Evolutionary conservation across 805 yeast genomes (phyloP).

Genomic region (Yamadazyma kitorensis): DNA sequence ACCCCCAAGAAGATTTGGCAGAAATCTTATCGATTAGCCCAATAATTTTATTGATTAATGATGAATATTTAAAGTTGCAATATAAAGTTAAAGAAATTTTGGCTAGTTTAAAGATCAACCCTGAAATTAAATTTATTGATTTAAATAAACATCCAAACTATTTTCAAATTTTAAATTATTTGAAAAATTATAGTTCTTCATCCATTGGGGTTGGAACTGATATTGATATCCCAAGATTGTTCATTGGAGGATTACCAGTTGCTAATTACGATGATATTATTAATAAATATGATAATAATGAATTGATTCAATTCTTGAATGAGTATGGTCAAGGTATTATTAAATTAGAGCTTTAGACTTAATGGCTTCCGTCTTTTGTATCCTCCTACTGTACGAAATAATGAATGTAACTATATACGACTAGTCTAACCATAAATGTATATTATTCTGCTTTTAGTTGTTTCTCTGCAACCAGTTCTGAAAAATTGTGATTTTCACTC

Average conservation of each 20-base stretch:
- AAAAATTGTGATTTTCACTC: too few relatives aligned
- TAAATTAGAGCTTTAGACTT: constrained; percentile 13
- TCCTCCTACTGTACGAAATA: too few relatives aligned
- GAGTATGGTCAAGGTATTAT: constrained; percentile 27
- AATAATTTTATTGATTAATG: constrained; percentile 24
- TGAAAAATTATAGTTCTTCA: constrained; percentile 15
- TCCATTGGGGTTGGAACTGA: constrained; percentile 9
- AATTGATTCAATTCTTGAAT: constrained; percentile 21
- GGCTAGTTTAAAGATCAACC: constrained; percentile 23
- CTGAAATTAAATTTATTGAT: constrained; percentile 31
- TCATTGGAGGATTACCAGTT: constrained; percentile 32
- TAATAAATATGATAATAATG: constrained; percentile 16
- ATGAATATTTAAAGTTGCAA: constrained; percentile 15
- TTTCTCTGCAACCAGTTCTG: too few relatives aligned
- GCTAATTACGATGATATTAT: constrained; percentile 27
- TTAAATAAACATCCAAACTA: constrained; percentile 32
- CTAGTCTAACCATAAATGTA: too few relatives aligned
- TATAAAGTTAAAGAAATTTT: constrained; percentile 19
- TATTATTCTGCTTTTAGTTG: too few relatives aligned
- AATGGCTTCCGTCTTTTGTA: too few relatives aligned
- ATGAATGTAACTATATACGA: too few relatives aligned
- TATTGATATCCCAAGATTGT: constrained; percentile 29
- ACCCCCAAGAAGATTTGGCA: constrained; percentile 23
- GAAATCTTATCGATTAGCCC: constrained; percentile 33
- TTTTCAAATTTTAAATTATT: constrained; percentile 20